Base-by-base conservation (phyloP, 768 basidiomycete genomes). In the Mycena pura region DNA sequence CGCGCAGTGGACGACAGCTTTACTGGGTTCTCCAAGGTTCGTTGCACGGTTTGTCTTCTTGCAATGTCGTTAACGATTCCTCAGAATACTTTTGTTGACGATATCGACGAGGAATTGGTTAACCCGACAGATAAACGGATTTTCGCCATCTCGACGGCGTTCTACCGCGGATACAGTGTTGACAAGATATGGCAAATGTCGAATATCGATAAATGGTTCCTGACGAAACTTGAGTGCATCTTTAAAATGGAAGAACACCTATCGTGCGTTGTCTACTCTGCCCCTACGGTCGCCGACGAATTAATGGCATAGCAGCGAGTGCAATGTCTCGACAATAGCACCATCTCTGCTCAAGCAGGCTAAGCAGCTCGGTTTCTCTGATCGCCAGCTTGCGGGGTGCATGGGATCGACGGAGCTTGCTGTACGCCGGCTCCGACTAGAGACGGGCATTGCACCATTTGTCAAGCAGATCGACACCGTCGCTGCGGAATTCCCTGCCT, bases 401-500 rank as follows among this genome's bases (percentile, higher is more conserved):
- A 82, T 98, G 70, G 86, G 89, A 27, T 95, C 96, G 7, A 97
- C 92, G 14, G 96, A 96, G 74, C 87, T 99, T 39, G 95, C 95
- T 40, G 89, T 99, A 28, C 93, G 96, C 58, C 85, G 91, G 39
- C 82, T 95, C 49, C 91, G 96, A 56, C 90, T 93, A 72, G 96
- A 99, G 75, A 76, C 77, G 45, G 85, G 84, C 31, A 90, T 99
- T 68, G 82, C 82, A 13, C 96, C 96, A 0, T 96, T 94, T 73
- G 92, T 97, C 77, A 99, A 99, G 82, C 96, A 99, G 73, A 99
- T 98, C 74, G 97, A 99, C 69, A 99, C 97, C 0, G 96, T 99
- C 55, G 97, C 97, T 11, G 96, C 97, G 27, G 96, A 99, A 72
- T 99, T 98, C 86, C 96, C 97, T 2, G 95, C 96, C 1, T 94